Conservation (phyloP, 2,329 filamentous ascomycete genomes). For the Hypoxylon sp. region DNA sequence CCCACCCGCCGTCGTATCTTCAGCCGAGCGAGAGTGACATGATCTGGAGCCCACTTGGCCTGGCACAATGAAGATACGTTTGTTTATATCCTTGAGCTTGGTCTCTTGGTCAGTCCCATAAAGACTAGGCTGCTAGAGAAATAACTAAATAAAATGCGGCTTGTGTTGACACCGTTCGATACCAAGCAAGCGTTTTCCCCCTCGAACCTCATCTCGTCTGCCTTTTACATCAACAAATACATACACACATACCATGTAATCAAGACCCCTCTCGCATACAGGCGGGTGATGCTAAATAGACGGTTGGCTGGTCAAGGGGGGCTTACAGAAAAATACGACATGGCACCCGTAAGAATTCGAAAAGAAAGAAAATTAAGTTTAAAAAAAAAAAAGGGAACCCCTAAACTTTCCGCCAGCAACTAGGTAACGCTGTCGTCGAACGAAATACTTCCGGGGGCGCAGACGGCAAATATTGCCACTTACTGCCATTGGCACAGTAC, state of each 20-base stretch:
- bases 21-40: neutral
- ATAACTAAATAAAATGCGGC: neutral
- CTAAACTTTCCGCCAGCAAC: conserved; percentile 26
- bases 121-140: neutral
- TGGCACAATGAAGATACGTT: no score
- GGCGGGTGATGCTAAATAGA: conserved; percentile 19
- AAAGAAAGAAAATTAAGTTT: no score
- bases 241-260: no score
- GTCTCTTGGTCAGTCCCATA: no score
- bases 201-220: no score
- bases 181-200: neutral
- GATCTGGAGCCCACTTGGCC: neutral
- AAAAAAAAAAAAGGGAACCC: no score
- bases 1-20: neutral
- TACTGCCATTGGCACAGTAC: conserved; percentile 33
- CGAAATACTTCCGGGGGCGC: conserved; percentile 24
- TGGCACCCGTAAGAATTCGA: no score
- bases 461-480: conserved; percentile 37
- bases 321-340: conserved; percentile 33
- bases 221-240: conserved; percentile 13
- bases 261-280: conserved; percentile 10
- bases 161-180: conserved; percentile 10
- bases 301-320: conserved; percentile 16
- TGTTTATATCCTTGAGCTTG: no score
- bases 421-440: conserved; percentile 20